A percentile compares a stretch with the other conserved stretches of the same genome.
phyloP scores from a whole-genome alignment of 1,139 yeast genomes.

The Pichia sp. region DNA sequence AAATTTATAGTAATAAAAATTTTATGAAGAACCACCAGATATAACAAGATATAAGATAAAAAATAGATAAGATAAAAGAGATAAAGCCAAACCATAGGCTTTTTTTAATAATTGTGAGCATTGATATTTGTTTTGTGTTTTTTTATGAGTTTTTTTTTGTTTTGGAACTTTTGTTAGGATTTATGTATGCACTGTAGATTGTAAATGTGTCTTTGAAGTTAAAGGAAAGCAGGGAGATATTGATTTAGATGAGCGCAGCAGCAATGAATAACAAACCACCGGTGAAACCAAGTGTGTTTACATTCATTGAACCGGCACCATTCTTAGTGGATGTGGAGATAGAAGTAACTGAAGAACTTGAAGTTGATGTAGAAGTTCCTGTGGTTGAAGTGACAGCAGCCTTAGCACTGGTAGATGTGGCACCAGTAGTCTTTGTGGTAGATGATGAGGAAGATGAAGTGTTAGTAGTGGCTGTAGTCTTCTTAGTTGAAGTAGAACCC shows the following conservation, averaged over 20 bases:
- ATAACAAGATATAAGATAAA: too few species aligned
- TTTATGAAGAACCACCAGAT: too few species aligned
- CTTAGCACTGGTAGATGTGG: neutral
- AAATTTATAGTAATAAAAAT: too few species aligned
- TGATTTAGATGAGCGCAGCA: neutral
- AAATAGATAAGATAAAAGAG: too few species aligned
- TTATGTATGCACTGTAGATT: neutral
- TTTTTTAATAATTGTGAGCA: too few species aligned
- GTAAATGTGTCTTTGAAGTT: too few species aligned
- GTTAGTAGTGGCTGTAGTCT: too few species aligned
- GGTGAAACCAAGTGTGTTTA: neutral
- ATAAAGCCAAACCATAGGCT: too few species aligned
- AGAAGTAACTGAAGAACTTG: neutral
- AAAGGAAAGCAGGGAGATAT: too few species aligned
- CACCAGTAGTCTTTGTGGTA: neutral
- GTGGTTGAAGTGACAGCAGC: neutral
- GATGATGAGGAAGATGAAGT: neutral
- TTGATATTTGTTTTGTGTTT: too few species aligned
- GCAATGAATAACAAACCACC: conserved; percentile 3
- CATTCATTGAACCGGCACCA: neutral
- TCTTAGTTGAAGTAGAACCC: too few species aligned
- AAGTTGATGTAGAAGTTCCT: neutral
- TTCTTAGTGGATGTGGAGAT: conserved; percentile 3
- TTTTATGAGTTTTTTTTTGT: neutral
- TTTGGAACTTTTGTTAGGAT: too few species aligned